Evolutionary conservation across 2,329 filamentous ascomycete species (phyloP).

Genomic region (Cercospora beticola): DNA sequence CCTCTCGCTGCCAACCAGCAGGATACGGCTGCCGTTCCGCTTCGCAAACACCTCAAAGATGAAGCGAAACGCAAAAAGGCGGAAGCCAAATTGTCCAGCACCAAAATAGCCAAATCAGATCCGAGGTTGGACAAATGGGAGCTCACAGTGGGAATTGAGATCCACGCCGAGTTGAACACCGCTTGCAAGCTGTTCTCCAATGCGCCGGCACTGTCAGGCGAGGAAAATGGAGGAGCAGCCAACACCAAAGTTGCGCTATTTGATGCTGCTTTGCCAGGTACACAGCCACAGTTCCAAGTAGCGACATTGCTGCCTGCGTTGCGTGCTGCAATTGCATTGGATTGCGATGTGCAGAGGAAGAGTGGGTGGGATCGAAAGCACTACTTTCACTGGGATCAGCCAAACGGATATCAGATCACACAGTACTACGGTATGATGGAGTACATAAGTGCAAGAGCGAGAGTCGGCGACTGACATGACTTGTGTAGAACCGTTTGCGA

Average conservation of each 20-base stretch:
- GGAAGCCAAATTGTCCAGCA: constrained; percentile 14
- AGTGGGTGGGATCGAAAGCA: constrained; percentile 95
- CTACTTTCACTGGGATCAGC: constrained; percentile 99
- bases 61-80: constrained; percentile 38
- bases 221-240: constrained; percentile 48
- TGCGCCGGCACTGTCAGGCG: constrained; percentile 41
- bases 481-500: constrained; percentile 58
- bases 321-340: constrained; percentile 79
- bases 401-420: constrained; percentile 93
- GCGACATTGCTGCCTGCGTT: constrained; percentile 85
- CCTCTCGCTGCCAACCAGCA: constrained; percentile 17
- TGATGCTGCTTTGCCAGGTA: constrained; percentile 84
- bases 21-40: constrained; percentile 32
- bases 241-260: constrained; percentile 89
- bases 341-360: constrained; percentile 71
- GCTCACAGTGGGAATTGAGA: constrained; percentile 92
- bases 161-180: constrained; percentile 94
- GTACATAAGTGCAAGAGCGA: neutral
- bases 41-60: constrained; percentile 45
- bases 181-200: constrained; percentile 84
- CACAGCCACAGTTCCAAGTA: constrained; percentile 80
- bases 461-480: neutral
- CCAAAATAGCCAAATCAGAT: constrained; percentile 21
- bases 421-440: constrained; percentile 71
- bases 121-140: constrained; percentile 67